Evolutionary conservation across 139 green algal genomes (phyloP).

Genomic region (Coelastrella sp.): DNA sequence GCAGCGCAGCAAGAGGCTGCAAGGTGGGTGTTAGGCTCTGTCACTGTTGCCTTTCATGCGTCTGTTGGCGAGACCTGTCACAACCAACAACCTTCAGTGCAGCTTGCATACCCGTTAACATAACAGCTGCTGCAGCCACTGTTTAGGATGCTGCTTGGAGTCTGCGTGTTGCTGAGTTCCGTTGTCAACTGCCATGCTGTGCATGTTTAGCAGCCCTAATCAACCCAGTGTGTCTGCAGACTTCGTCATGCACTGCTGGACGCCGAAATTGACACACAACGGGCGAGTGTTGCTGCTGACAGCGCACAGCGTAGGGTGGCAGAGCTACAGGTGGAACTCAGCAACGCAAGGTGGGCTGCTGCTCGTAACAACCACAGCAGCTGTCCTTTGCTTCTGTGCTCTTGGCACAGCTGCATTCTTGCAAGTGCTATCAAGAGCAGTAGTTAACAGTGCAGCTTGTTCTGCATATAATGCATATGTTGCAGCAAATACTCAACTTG

Average conservation of each 20-base stretch:
- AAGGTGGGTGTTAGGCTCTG: slow-evolving; percentile 12
- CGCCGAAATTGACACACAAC: slow-evolving; percentile 42
- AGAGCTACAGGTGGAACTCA: slow-evolving; percentile 21
- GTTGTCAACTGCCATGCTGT: too few species aligned
- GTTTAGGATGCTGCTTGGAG: neutral
- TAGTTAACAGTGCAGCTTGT: too few species aligned
- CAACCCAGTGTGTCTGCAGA: neutral
- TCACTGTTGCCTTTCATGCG: too few species aligned
- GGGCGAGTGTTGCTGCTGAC: slow-evolving; percentile 25
- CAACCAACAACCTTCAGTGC: too few species aligned
- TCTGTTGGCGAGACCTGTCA: too few species aligned
- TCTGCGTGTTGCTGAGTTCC: neutral
- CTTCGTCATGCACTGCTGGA: slow-evolving; percentile 36
- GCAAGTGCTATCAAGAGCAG: too few species aligned
- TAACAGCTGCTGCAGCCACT: too few species aligned
- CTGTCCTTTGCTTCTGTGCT: neutral
- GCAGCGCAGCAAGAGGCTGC: slow-evolving; percentile 36
- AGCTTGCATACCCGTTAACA: too few species aligned
- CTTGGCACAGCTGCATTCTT: too few species aligned
- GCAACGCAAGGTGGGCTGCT: neutral
- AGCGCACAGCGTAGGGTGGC: neutral
- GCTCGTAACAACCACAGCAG: neutral
- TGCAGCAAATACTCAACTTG: too few species aligned
- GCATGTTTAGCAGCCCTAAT: neutral
- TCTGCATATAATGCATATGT: too few species aligned